Evolutionary conservation across 2,329 filamentous ascomycete species (phyloP), one percentile per base, ranked within the genome.

Genomic region (Aspergillus sp.): DNA sequence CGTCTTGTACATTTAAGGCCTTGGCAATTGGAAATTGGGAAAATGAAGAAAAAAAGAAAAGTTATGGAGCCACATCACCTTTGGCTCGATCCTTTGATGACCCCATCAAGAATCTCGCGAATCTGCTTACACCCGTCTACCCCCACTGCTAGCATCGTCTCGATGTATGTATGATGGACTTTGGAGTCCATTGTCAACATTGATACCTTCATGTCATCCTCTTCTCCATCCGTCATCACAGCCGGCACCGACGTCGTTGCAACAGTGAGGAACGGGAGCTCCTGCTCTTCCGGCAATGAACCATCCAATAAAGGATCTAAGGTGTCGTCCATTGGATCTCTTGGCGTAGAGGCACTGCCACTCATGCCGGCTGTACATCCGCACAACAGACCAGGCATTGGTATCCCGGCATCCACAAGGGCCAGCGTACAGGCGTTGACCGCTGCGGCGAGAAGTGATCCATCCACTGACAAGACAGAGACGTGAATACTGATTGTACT

Each of bases 71-170:
- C 22, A 17, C 13, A 53, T 59, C 56, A 63, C 34, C 57, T 32
- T 17, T 43, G 47, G 22, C 56, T 61, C 15, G 62, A 63, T 30
- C 60, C 62, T 48, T 63, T 64, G 45, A 98, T 87, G 13, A 96
- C 88, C 6, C 82, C 81, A 73, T 98, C 93, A 67, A 99, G 71
- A 49, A 96, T 89, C 64, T 86, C 83, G 62, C 90, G 84, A 39
- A 98, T 87, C 71, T 93, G 89, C 75, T 89, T 91, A 74, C 93
- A 98, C 5, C 93, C 95, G 71, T 97, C 93, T 48, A 97, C 86
- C 0, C 89, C 93, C 1, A 96, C 91, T 0, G 90, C 91, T 66
- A 99, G 78, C 93, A 99, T 96, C 1, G 90, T 90, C 77, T 99
- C 93, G 58, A 98, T 71, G 56, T 92, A 84, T 15, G 74, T 74